Conservation (phyloP, 164 flowering plant genomes). For the Sedum album region DNA sequence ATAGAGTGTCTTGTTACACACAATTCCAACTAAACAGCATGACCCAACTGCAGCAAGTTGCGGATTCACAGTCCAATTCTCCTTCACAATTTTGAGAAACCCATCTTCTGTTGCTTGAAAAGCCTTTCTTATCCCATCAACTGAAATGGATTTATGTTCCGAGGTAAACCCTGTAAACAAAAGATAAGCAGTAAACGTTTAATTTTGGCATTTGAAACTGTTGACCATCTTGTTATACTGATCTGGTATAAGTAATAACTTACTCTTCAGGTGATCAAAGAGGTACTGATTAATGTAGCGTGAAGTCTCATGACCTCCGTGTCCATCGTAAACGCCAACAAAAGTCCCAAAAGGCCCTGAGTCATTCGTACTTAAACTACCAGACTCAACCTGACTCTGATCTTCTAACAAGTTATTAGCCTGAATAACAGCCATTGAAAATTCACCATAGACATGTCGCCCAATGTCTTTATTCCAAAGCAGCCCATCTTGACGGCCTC, state of each 20-base stretch:
- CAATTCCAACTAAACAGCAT: not conserved
- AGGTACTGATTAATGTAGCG: not conserved
- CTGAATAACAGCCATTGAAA: constrained; percentile 2
- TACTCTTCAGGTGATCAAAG: not conserved
- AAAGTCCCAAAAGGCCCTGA: constrained; percentile 5
- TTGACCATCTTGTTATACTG: not conserved
- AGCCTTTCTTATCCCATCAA: not conserved
- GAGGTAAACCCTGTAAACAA: not conserved
- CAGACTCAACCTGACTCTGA: constrained; percentile 1
- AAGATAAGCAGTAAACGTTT: not conserved
- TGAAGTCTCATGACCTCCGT: not conserved
- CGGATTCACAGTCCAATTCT: not conserved
- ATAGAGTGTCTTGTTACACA: not conserved
- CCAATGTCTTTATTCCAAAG: constrained; percentile 3
- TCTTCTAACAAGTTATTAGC: not conserved
- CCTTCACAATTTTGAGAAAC: not conserved
- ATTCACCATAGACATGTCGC: constrained; percentile 1
- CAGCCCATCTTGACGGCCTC: not conserved
- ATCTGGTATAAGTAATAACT: not conserved
- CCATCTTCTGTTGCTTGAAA: constrained; percentile 5
- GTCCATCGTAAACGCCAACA: constrained; percentile 2
- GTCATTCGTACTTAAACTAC: not conserved
- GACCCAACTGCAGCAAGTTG: constrained; percentile 1
- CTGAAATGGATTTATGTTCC: not conserved
- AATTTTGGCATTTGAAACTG: not conserved